Evolutionary conservation across 441 rosid genomes (phyloP).

Genomic region (Gossypium davidsonii): DNA sequence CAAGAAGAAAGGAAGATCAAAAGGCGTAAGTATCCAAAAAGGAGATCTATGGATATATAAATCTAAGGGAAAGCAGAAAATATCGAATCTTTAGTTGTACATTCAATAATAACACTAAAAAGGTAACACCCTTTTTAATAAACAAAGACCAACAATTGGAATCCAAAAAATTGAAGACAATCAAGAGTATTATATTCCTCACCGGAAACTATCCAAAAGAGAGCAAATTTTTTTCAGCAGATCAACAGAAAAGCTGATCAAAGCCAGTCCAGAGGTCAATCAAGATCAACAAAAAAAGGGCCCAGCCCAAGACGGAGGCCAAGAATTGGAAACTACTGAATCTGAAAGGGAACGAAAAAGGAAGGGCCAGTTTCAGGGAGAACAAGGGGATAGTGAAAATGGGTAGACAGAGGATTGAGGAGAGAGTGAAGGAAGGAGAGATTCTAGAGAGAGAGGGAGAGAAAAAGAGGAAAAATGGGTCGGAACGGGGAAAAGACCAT

Average conservation of each 20-base stretch:
- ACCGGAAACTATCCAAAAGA: constrained; percentile 5
- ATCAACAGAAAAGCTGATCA: constrained; percentile 27
- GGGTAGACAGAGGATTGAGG: constrained; percentile 6
- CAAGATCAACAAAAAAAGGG: not conserved
- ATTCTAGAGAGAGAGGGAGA: not conserved
- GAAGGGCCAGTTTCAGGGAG: not conserved
- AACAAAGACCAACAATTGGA: constrained; percentile 8
- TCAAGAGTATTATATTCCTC: not conserved
- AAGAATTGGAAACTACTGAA: not conserved
- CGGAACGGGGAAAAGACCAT: not conserved
- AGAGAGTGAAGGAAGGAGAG: not conserved
- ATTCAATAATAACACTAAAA: not conserved
- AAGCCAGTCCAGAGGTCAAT: not conserved
- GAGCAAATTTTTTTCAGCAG: constrained; percentile 15
- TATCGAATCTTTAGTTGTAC: not conserved
- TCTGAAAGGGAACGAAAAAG: not conserved
- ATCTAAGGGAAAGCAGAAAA: constrained; percentile 6
- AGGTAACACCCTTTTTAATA: constrained; percentile 11
- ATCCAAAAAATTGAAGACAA: constrained; percentile 8
- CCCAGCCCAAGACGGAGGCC: not conserved
- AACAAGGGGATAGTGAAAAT: constrained; percentile 1
- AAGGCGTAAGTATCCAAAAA: constrained; percentile 18
- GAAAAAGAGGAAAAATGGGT: not conserved
- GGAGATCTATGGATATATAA: constrained; percentile 37
- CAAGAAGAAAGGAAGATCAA: constrained; percentile 24